Evolutionary conservation across 139 green algal genomes (phyloP).

Genomic region (Picochlorum sp.): DNA sequence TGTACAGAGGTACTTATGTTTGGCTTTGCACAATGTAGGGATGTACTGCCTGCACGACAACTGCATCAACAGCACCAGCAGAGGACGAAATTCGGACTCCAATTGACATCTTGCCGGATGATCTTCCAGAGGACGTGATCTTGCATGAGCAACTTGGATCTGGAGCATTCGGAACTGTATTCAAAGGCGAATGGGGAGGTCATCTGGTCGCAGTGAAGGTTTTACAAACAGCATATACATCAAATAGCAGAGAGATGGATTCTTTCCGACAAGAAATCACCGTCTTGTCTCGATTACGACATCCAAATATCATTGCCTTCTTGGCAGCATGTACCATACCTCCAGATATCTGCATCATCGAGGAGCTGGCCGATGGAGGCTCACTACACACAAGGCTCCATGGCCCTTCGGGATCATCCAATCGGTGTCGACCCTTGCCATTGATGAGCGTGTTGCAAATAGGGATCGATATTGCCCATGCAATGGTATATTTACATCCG

Average conservation of each 20-base stretch:
- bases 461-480: conserved; percentile 44
- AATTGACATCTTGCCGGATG: not conserved
- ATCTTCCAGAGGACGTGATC: conserved; percentile 42
- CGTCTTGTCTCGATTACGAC: conserved; percentile 33
- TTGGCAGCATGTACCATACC: conserved; percentile 35
- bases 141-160: conserved; percentile 43
- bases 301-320: conserved; percentile 47
- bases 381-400: conserved; percentile 44
- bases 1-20: not conserved
- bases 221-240: conserved; percentile 26
- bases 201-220: conserved; percentile 55
- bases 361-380: conserved; percentile 51
- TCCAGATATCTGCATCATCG: conserved; percentile 62
- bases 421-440: conserved; percentile 12
- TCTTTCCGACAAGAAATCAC: conserved; percentile 24
- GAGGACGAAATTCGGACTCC: not conserved
- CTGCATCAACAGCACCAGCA: not conserved
- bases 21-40: not conserved
- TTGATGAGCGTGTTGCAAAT: conserved; percentile 28
- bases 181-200: conserved; percentile 23
- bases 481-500: conserved; percentile 64
- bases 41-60: not conserved
- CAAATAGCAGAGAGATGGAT: conserved; percentile 3
- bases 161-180: conserved; percentile 57
- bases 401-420: conserved; percentile 3